phyloP scores from a whole-genome alignment of 1,284 basidiomycete species.

The Cutaneotrichosporon curvatum region DNA sequence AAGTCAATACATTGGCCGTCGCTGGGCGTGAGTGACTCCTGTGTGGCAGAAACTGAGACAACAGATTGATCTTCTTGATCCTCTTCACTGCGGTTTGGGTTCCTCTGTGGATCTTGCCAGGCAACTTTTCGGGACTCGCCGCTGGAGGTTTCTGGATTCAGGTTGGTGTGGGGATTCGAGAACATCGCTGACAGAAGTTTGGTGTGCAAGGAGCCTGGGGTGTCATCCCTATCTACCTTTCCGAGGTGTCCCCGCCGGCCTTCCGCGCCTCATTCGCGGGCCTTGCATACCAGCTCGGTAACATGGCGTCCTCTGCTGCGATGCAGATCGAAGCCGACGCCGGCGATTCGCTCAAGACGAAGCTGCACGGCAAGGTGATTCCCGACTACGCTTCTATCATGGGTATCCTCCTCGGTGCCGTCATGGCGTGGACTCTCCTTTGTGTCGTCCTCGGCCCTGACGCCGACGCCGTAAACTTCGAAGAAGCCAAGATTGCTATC shows the following conservation, averaged over 20 bases:
- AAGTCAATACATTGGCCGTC: constrained; percentile 79
- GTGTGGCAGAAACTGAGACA: constrained; percentile 20
- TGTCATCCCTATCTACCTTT: constrained; percentile 53
- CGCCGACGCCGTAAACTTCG: constrained; percentile 71
- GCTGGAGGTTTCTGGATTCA: constrained; percentile 31
- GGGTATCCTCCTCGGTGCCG: constrained; percentile 71
- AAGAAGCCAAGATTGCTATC: constrained; percentile 70
- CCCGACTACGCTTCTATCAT: constrained; percentile 80
- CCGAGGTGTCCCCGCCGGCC: constrained; percentile 73
- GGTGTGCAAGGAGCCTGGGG: constrained; percentile 63
- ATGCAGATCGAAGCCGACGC: constrained; percentile 84
- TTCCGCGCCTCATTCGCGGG: constrained; percentile 92
- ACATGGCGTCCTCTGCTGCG: constrained; percentile 78
- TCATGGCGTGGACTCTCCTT: constrained; percentile 42
- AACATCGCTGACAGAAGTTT: constrained; percentile 46
- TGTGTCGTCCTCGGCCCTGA: constrained; percentile 49
- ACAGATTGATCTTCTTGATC: constrained; percentile 22
- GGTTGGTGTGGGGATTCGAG: no score
- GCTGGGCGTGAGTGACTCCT: constrained; percentile 51
- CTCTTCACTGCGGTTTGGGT: constrained; percentile 49
- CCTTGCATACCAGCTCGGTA: constrained; percentile 68
- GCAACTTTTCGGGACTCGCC: constrained; percentile 36
- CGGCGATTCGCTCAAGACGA: constrained; percentile 41
- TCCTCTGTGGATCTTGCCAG: constrained; percentile 74
- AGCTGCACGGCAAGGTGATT: constrained; percentile 47